Percentiles rank a stretch among this genome's conserved stretches.
Evolutionary conservation across 495 filamentous ascomycete species (phyloP).

Genomic region (Daldinia vernicosa): DNA sequence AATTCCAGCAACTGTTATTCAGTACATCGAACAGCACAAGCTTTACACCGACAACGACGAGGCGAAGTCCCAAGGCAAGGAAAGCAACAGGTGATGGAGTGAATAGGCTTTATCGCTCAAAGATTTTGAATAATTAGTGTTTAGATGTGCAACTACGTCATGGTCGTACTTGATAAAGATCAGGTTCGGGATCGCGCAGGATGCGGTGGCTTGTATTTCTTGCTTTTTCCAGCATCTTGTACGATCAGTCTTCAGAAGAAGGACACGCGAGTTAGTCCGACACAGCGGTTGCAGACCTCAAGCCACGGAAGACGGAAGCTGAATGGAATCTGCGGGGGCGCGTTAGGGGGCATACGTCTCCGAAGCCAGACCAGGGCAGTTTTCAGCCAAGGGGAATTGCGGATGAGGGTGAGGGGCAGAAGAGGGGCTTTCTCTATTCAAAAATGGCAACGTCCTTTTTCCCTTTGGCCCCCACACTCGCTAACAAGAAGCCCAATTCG

Average conservation of each 20-base stretch:
- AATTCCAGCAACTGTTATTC: slow-evolving; percentile 71
- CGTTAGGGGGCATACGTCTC: slow-evolving; percentile 5
- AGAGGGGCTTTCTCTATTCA: neutral
- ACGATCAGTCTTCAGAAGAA: slow-evolving; percentile 10
- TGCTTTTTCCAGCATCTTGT: slow-evolving; percentile 13
- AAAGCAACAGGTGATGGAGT: slow-evolving; percentile 33
- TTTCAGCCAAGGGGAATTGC: slow-evolving; percentile 13
- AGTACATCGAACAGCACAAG: slow-evolving; percentile 79
- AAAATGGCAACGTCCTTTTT: slow-evolving; percentile 4
- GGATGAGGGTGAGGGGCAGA: slow-evolving; percentile 33
- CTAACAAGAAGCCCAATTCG: neutral
- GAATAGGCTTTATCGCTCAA: neutral
- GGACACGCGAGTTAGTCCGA: neutral
- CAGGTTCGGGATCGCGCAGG: slow-evolving; percentile 21
- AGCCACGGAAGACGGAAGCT: slow-evolving; percentile 1
- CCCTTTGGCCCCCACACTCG: neutral
- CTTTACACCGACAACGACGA: slow-evolving; percentile 75
- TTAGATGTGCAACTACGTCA: slow-evolving; percentile 16
- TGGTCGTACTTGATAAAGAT: neutral
- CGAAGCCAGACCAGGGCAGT: slow-evolving; percentile 1
- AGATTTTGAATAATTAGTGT: neutral
- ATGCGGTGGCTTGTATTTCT: slow-evolving; percentile 12
- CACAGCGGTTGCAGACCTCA: neutral
- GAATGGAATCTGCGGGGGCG: slow-evolving; percentile 1
- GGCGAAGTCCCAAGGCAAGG: slow-evolving; percentile 47